Evolutionary conservation across 2,329 filamentous ascomycete species (phyloP), one percentile per base, ranked within the genome.

Genomic region (Penicillium griseofulvum): DNA sequence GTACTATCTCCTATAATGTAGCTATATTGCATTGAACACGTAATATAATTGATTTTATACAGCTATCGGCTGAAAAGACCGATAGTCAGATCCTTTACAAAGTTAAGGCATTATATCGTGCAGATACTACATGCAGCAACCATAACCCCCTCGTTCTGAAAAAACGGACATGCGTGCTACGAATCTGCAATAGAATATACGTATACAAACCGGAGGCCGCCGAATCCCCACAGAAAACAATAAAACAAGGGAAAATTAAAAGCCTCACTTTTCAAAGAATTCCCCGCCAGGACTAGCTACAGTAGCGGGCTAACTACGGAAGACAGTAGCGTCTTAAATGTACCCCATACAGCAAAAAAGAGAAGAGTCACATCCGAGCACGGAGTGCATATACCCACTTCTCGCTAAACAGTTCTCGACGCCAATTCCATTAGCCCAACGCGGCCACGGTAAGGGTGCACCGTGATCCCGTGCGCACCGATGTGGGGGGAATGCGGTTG

Each of bases 271-370:
- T 19, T 10, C 29, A 39, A 36, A 22, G 14, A 46, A 52, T 31
- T 22, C 28, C 28, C 28, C 26, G 31, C 49, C 31, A 51, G 26
- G 14, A 26, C 28, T 9, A 47, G 49, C 17, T 47, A 34, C 50
- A 47, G 50, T 52, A 52, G 50, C 10, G 42, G n/a, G n/a, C n/a
- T n/a, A n/a, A n/a, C n/a, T n/a, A n/a, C n/a, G n/a, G n/a, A n/a
- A n/a, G n/a, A 34, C 50, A 47, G 50, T 52, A 52, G 50, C 10
- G 42, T 10, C 14, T 31, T 28, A 29, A 36, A 45, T 46, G 49
- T 17, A 52, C 41, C 49, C 49, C 49, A 46, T 28, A n/a, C 5
- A 12, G 10, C 24, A 24, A 2, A n/a, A 50, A 26, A 50, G 28
- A 8, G 28, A 50, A 26, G 38, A 38, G 36, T 41, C 47, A 39